phyloP scores from a whole-genome alignment of 257 asterid species.

The Thymus quinquecostatus region DNA sequence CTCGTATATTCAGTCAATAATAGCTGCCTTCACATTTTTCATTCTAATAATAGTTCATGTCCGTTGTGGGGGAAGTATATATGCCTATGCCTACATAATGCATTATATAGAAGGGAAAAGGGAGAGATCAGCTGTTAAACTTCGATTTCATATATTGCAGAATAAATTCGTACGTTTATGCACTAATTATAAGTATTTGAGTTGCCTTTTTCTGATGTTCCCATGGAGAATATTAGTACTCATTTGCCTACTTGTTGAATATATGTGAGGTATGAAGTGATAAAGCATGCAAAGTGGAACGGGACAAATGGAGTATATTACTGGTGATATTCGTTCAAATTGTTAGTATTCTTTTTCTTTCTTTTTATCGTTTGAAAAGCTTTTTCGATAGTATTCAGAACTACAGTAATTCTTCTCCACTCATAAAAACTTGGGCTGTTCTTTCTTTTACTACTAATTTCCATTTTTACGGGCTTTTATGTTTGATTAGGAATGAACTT shows the following conservation, averaged over 20 bases:
- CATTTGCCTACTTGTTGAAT: too few species aligned
- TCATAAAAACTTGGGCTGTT: conserved; percentile 21
- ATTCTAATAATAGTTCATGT: neutral
- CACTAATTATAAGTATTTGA: too few species aligned
- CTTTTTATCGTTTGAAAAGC: too few species aligned
- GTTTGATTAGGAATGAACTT: conserved; percentile 31
- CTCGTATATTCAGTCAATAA: conserved; percentile 4
- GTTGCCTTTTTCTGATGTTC: conserved; percentile 40
- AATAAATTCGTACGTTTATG: too few species aligned
- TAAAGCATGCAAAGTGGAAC: too few species aligned
- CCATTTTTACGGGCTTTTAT: conserved; percentile 16
- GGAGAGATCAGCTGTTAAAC: too few species aligned
- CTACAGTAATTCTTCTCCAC: conserved; percentile 36
- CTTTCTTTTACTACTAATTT: conserved; percentile 46
- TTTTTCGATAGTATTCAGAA: neutral
- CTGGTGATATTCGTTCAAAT: conserved; percentile 30
- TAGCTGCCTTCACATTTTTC: neutral
- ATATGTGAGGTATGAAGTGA: too few species aligned
- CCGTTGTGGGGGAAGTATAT: neutral
- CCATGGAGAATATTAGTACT: conserved; percentile 39
- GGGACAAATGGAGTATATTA: too few species aligned
- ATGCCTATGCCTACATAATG: too few species aligned
- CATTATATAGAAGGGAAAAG: too few species aligned
- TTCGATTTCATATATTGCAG: too few species aligned
- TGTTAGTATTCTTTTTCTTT: conserved; percentile 9